Base-by-base conservation (phyloP, 805 yeast genomes). In the Dipodascus albidus region DNA sequence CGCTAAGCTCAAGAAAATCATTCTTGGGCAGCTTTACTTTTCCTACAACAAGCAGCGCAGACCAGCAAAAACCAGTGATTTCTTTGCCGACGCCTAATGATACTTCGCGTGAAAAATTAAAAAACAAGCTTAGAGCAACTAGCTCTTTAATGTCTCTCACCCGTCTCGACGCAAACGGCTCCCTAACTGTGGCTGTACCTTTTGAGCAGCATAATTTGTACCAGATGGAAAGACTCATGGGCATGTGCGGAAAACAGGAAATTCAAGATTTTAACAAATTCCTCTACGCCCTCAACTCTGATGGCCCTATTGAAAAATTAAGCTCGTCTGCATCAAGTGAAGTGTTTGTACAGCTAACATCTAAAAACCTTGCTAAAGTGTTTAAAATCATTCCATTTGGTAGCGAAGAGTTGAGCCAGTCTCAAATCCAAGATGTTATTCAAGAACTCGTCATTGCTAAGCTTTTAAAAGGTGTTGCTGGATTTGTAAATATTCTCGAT, bases 41-140 rank as follows among this genome's bases (percentile, higher is more conserved):
- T 54, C 1, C 44, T 53, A 38, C 17, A 4, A 19, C 48, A 50
- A 20, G 27, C 50, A 6, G 55, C 52, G 19, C 19, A 49, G 47
- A 52, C 19, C 49, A 66, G 47, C 70, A 67, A 52, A 70, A 70
- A 54, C 60, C 69, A 3, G 71, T 70, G 66, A 81, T 82, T 15
- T 81, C 86, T 2, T 64, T 79, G 54, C 87, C 87, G 0, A 71
- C 76, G 2, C 81, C 83, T 3, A 79, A 76, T 54, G 76, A 75
- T 41, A 74, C 73, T 11, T 76, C 85, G 14, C 71, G 80, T 35
- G 80, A 75, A 55, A 81, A 79, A 57, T 68, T 82, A 52, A 73
- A 74, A 57, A 71, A 73, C 54, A 82, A 78, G 59, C 66, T 82
- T 49, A 73, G 73, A 58, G 78, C 76, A 53, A 74, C 78, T 23